These are phyloP conservation scores for Waltergamsia citrina DNA, from an alignment of 2,329 filamentous ascomycete species.

Conservation along the genomic window DNA sequence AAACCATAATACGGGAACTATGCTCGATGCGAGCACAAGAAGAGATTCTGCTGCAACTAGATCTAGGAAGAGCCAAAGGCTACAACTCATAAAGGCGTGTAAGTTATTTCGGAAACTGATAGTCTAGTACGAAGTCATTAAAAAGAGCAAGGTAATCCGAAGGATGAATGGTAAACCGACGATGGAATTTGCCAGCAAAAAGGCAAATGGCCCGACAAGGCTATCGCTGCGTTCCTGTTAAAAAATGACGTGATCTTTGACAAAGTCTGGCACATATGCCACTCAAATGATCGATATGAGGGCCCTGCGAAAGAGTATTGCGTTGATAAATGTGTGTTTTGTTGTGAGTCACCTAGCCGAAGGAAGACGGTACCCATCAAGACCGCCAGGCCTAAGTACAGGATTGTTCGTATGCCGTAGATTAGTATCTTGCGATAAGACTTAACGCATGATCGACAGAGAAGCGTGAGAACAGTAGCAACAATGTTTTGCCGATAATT, in stretches of 20 bases:
- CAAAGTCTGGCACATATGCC: conserved; percentile 74
- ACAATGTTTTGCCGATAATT: too few relatives aligned
- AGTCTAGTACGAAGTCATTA: conserved; percentile 69
- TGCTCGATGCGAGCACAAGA: conserved; percentile 63
- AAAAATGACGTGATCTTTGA: conserved; percentile 68
- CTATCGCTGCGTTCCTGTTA: conserved; percentile 75
- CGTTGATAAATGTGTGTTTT: conserved; percentile 77
- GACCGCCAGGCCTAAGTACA: conserved; percentile 69
- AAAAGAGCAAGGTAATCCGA: conserved; percentile 67
- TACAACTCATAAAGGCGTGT: conserved; percentile 63
- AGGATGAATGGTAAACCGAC: conserved; percentile 78
- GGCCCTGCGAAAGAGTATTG: conserved; percentile 65
- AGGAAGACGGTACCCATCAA: conserved; percentile 89
- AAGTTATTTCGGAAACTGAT: conserved; percentile 61
- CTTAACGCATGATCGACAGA: conserved; percentile 76
- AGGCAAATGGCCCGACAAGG: conserved; percentile 63
- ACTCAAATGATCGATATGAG: conserved; percentile 79
- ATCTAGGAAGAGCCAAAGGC: conserved; percentile 80
- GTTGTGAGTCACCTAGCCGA: conserved; percentile 56
- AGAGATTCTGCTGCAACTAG: conserved; percentile 74
- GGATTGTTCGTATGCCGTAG: conserved; percentile 72
- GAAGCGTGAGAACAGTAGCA: too few relatives aligned
- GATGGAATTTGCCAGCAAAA: conserved; percentile 71
- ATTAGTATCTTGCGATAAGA: conserved; percentile 75
- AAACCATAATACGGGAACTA: conserved; percentile 76